Percentiles rank a stretch among this genome's conserved stretches.
These are phyloP conservation scores for Nakaseomyces delphensis DNA, from an alignment of 1,139 yeast species.

Conservation along the genomic window DNA sequence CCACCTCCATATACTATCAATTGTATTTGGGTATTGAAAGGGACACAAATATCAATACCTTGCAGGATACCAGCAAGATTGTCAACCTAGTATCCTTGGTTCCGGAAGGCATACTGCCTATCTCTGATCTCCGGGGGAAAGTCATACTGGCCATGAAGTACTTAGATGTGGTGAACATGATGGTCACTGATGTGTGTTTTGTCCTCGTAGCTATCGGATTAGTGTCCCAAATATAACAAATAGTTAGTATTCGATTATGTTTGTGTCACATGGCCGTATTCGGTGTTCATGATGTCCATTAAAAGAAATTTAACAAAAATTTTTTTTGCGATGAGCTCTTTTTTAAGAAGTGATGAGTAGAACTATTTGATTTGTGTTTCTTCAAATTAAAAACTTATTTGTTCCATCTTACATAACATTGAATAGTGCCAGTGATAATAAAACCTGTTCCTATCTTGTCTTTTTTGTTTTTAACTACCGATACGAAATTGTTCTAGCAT, in stretches of 20 bases:
- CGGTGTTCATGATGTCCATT: neutral
- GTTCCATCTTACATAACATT: no score
- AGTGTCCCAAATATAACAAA: slow-evolving; percentile 10
- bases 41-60: slow-evolving; percentile 21
- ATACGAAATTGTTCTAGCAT: no score
- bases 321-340: slow-evolving; percentile 4
- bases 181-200: slow-evolving; percentile 36
- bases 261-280: neutral
- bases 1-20: slow-evolving; percentile 31
- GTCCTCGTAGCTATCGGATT: slow-evolving; percentile 35
- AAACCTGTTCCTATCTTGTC: neutral
- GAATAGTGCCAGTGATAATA: no score
- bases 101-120: slow-evolving; percentile 31
- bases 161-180: slow-evolving; percentile 35
- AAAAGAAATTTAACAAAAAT: neutral
- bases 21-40: slow-evolving; percentile 26
- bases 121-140: slow-evolving; percentile 24
- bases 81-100: slow-evolving; percentile 26
- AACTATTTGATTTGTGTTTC: no score
- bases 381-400: no score
- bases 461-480: neutral
- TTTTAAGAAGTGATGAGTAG: neutral
- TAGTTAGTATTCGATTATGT: neutral
- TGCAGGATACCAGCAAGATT: slow-evolving; percentile 25
- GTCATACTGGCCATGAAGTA: slow-evolving; percentile 30